These are phyloP conservation scores for Lactifluus subvellereus DNA, from an alignment of 768 basidiomycete genomes.

Conservation along the genomic window DNA sequence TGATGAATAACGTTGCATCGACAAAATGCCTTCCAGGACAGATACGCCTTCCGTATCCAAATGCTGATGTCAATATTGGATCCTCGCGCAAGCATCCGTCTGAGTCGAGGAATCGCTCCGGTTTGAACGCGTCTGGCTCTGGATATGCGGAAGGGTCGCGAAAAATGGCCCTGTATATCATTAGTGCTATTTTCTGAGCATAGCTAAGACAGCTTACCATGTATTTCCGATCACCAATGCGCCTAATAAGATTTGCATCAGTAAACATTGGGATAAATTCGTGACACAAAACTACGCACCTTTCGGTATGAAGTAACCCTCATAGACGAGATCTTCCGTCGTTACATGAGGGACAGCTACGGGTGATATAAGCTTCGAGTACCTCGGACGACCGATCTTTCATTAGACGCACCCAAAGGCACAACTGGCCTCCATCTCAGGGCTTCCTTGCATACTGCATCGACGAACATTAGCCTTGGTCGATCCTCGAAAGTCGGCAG, in stretches of 20 bases:
- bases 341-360: constrained; percentile 3
- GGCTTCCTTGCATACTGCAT: constrained; percentile 24
- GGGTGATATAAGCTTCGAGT: neutral
- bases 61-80: neutral
- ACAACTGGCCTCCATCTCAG: constrained; percentile 18
- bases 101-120: constrained; percentile 2
- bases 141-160: neutral
- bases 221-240: neutral
- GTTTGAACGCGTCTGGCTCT: constrained; percentile 13
- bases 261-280: too few species aligned
- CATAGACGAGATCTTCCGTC: constrained; percentile 1
- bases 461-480: constrained; percentile 23
- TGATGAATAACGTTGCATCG: constrained; percentile 7
- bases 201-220: neutral
- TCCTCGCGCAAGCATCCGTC: constrained; percentile 7
- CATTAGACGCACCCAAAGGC: constrained; percentile 18
- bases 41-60: constrained; percentile 25
- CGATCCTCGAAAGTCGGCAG: constrained; percentile 25
- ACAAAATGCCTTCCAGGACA: constrained; percentile 24
- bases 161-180: constrained; percentile 2
- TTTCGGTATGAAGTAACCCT: constrained; percentile 13
- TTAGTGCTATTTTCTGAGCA: neutral
- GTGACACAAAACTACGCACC: neutral
- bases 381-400: neutral
- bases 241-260: neutral